phyloP scores from a whole-genome alignment of 2,329 filamentous ascomycete genomes.

The Coniochaeta sp. region DNA sequence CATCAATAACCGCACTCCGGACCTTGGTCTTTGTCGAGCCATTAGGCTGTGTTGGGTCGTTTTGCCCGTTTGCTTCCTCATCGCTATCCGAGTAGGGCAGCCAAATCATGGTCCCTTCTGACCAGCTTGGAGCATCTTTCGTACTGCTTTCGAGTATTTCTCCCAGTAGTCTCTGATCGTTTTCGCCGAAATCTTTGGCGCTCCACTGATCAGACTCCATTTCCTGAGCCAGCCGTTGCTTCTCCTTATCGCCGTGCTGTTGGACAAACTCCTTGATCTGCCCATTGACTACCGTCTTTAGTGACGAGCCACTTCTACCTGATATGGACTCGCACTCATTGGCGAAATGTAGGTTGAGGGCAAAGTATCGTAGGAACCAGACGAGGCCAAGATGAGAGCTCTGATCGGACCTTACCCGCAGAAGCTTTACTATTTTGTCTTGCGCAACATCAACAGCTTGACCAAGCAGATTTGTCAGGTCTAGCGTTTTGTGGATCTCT shows the following conservation, averaged over 20 bases:
- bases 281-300: conserved; percentile 73
- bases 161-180: conserved; percentile 51
- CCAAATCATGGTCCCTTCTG: conserved; percentile 52
- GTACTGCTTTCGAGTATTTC: conserved; percentile 64
- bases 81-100: conserved; percentile 34
- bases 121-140: conserved; percentile 61
- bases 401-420: conserved; percentile 71
- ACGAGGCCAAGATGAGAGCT: conserved; percentile 58
- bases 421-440: conserved; percentile 65
- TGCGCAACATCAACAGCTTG: conserved; percentile 77
- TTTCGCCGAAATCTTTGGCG: conserved; percentile 64
- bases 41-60: conserved; percentile 31
- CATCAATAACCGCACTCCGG: conserved; percentile 70
- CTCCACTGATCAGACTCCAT: conserved; percentile 80
- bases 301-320: conserved; percentile 63
- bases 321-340: conserved; percentile 83
- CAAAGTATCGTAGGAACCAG: conserved; percentile 75
- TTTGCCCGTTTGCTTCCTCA: conserved; percentile 15
- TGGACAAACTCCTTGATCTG: conserved; percentile 78
- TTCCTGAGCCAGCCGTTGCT: conserved; percentile 64
- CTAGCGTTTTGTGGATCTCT: conserved; percentile 68
- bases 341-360: conserved; percentile 72
- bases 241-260: conserved; percentile 61
- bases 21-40: conserved; percentile 49
- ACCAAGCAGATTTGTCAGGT: conserved; percentile 69